Base-by-base conservation (phyloP, 768 basidiomycete species). In the Phaeotremella fagi region DNA sequence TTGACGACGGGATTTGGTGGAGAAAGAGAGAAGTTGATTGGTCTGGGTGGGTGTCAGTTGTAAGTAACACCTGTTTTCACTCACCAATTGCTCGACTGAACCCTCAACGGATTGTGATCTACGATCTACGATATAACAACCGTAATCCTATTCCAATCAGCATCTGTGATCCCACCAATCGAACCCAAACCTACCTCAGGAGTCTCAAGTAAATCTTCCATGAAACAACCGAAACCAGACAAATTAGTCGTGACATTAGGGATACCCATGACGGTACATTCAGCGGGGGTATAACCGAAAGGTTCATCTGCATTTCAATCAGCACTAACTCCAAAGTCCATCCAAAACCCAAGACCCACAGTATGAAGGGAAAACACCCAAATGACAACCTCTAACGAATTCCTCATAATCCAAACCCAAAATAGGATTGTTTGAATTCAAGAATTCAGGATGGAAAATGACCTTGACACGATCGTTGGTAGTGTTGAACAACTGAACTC, bases 191-290 rank as follows among this genome's bases (percentile, higher is more conserved):
- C 16, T 42, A 63, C 75, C 57, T 90, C 83, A 0, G 92, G 90
- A 14, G 83, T 82, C 61, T 99, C 94, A 62, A 99, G 91, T 23
- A 98, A 80, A 70, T 99, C 95, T 75, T 94, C 90, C 88, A 98
- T 92, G 79, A 95, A 97, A 52, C 76, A 77, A 44, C 95, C 95
- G 61, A 98, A 98, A 33, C 95, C 95, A 16, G 91, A 95, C 26
- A 99, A 79, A 77, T 99, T 99, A 47, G 95, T 99, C 14, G 95
- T 98, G 47, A 98, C 84, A 28, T 86, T 88, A 0, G 95, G 95
- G 45, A 99, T 90, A 56, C 95, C 95, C 95, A 99, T 99, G 31
- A 99, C 95, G n/a, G 95, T 98, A 73, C 95, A 98, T 73, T 98
- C 94, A 1, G 94, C 94, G 0, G 94, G 94, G 1, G 90, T 95